Percentiles rank a stretch among this genome's conserved stretches.
Evolutionary conservation across 805 yeast species (phyloP).

Genomic region (Cyberlindnera japonica): DNA sequence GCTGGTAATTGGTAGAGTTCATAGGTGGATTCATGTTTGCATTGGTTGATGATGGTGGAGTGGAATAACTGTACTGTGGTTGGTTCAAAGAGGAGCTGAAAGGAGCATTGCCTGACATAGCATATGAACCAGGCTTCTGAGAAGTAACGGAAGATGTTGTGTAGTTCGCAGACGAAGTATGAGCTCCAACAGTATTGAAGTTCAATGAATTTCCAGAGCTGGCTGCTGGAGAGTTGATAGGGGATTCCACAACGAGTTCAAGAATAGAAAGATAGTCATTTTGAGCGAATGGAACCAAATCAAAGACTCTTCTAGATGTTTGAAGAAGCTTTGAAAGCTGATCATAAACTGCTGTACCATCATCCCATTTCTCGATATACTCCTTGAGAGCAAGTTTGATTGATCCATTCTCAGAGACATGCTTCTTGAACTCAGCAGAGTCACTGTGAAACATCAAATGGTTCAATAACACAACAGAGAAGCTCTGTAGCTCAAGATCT

Average conservation of each 20-base stretch:
- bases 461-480: constrained; percentile 29
- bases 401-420: constrained; percentile 24
- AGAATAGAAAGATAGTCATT: constrained; percentile 1
- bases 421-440: constrained; percentile 7
- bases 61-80: background rate
- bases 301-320: background rate
- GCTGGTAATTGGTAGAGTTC: background rate
- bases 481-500: constrained; percentile 33
- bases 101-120: too few relatives aligned
- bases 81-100: background rate
- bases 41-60: background rate
- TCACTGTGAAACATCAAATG: constrained; percentile 28
- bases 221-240: background rate
- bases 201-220: background rate
- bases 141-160: constrained; percentile 1
- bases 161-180: background rate
- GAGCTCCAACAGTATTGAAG: too few relatives aligned
- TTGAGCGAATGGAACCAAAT: constrained; percentile 1
- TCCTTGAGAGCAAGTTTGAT: constrained; percentile 22
- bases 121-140: too few relatives aligned
- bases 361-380: constrained; percentile 34
- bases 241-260: constrained; percentile 1
- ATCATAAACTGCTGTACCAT: constrained; percentile 28
- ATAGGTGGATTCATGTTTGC: too few relatives aligned
- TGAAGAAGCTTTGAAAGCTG: constrained; percentile 9